Base-by-base conservation (phyloP, 2,329 filamentous ascomycete genomes). In the Colletotrichum plurivorum region DNA sequence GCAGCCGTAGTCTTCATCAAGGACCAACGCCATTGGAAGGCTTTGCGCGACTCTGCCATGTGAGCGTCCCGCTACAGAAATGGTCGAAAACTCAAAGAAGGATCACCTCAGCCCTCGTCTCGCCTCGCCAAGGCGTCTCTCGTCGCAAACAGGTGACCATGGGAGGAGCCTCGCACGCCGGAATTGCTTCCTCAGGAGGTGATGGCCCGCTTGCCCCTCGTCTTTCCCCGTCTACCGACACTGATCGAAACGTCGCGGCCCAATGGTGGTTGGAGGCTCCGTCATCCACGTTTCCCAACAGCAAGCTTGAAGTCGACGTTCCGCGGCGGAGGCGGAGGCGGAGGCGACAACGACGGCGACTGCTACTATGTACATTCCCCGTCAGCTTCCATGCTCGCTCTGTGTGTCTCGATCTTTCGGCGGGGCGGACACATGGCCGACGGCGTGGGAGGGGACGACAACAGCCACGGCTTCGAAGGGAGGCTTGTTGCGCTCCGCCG, bases 401-500 rank as follows among this genome's bases (percentile, higher is more conserved):
- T 22, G 8, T 36, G 51, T 36, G 36, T 49, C 61, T 55, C 54
- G 61, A 56, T 52, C 48, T 36, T 49, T n/a, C 43, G 61, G 36
- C 20, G 60, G 58, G 52, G 53, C 61, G 20, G 27, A 64, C 60
- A 54, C 65, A 64, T 67, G 59, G 65, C 41, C 45, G 52, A 41
- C 39, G 45, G 45, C 36, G 41, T 25, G 20, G 60, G 65, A 31
- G 16, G 43, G 45, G 22, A 57, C 46, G 58, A 54, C 61, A 53
- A 54, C 66, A 65, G 53, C 60, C 60, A 68, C 41, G 49, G 65
- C 61, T 59, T 54, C 39, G 13, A 49, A 53, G 55, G 36, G 62
- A 56, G 55, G 66, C 62, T 69, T 66, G 66, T 39, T 22, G 45
- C 31, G 51, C 62, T 61, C 55, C 56, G 62, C 67, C 56, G 62